phyloP scores from a whole-genome alignment of 2,329 filamentous ascomycete species.

The Parastagonospora nodorum region DNA sequence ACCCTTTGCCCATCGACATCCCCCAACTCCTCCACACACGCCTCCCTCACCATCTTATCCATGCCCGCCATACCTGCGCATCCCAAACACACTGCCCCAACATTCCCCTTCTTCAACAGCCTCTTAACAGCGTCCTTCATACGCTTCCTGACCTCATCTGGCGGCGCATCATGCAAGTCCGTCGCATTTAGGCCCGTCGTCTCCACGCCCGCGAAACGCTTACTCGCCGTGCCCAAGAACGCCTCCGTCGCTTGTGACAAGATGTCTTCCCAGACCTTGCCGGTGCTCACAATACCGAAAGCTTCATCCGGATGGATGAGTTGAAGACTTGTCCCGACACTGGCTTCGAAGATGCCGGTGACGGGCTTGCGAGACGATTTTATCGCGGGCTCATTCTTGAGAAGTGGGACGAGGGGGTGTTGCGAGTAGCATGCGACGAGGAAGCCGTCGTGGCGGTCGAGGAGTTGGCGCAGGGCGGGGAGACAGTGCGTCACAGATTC shows the following conservation, averaged over 20 bases:
- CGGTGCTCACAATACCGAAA: constrained; percentile 91
- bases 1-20: constrained; percentile 62
- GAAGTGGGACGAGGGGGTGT: constrained; percentile 72
- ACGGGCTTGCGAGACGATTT: constrained; percentile 58
- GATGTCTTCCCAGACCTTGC: constrained; percentile 79
- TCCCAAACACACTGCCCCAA: constrained; percentile 77
- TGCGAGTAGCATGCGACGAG: constrained; percentile 88
- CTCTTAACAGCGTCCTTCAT: constrained; percentile 72
- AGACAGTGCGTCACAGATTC: constrained; percentile 68
- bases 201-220: constrained; percentile 76
- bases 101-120: constrained; percentile 62
- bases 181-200: constrained; percentile 80
- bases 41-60: constrained; percentile 73
- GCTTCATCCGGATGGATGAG: constrained; percentile 54
- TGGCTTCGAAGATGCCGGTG: constrained; percentile 87
- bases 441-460: constrained; percentile 70
- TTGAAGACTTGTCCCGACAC: constrained; percentile 68
- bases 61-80: constrained; percentile 92
- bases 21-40: constrained; percentile 69
- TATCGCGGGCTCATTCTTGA: constrained; percentile 55
- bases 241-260: constrained; percentile 67
- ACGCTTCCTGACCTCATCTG: constrained; percentile 66
- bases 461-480: constrained; percentile 54
- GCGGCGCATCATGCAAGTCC: constrained; percentile 74
- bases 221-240: constrained; percentile 62